These are phyloP conservation scores for Nicotiana tomentosiformis DNA, from an alignment of 257 asterid species.

Conservation along the genomic window DNA sequence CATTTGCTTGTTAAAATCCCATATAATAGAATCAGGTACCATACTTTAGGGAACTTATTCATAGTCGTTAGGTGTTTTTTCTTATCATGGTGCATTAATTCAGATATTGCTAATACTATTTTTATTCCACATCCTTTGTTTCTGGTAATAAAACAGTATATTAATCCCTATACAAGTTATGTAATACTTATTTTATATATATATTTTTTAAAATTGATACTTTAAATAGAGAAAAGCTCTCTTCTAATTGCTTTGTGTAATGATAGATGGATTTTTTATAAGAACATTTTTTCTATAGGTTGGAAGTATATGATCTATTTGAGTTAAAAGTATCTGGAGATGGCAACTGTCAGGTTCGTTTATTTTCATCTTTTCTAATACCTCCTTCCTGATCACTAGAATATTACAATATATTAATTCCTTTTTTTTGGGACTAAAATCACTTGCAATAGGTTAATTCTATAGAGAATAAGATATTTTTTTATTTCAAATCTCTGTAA, in stretches of 20 bases:
- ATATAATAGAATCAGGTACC: too few species aligned
- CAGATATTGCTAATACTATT: too few species aligned
- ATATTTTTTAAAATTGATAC: too few species aligned
- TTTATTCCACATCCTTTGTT: too few species aligned
- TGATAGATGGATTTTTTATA: neutral
- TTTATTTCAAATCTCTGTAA: neutral
- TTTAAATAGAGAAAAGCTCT: neutral
- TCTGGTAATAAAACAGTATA: too few species aligned
- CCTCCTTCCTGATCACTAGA: neutral
- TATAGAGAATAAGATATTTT: neutral
- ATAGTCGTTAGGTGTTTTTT: too few species aligned
- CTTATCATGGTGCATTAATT: too few species aligned
- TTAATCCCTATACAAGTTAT: too few species aligned
- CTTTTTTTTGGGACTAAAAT: neutral
- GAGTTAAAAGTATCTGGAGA: constrained; percentile 85
- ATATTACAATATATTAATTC: neutral
- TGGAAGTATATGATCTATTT: constrained; percentile 65
- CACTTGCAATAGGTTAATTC: neutral
- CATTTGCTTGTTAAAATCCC: too few species aligned
- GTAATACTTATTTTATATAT: too few species aligned
- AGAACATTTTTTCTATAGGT: constrained; percentile 23
- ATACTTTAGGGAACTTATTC: too few species aligned
- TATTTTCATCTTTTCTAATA: neutral
- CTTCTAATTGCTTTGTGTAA: neutral
- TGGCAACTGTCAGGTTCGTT: constrained; percentile 90